A percentile compares a stretch with the other conserved stretches of the same genome.
Conservation (phyloP, 441 rosid genomes). For the Gossypium laxum region DNA sequence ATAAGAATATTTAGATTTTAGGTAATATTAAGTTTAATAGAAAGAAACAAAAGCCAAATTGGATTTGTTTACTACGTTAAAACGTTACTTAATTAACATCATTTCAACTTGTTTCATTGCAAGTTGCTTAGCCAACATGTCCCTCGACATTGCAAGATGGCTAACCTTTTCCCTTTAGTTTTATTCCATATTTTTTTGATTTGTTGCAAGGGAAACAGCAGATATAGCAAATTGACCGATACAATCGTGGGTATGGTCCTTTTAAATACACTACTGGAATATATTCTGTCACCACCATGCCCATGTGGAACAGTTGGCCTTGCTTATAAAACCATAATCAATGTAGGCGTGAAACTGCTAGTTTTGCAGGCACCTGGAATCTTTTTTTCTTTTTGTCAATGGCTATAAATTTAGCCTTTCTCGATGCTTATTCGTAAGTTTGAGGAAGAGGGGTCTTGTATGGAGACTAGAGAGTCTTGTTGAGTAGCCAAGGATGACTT, state of each 20-base stretch:
- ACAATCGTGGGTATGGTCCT: not conserved
- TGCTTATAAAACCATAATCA: not conserved
- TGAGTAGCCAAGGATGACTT: slow-evolving; percentile 54
- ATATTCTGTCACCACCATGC: not conserved
- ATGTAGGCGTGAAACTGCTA: not conserved
- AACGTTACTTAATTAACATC: not conserved
- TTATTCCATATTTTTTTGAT: not conserved
- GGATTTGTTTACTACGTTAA: not conserved
- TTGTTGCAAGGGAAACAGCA: not conserved
- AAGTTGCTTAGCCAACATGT: not conserved
- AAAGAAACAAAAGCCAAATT: not conserved
- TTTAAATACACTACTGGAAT: not conserved
- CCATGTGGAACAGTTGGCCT: not conserved
- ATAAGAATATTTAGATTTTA: too few species aligned
- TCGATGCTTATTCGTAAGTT: not conserved
- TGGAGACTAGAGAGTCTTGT: slow-evolving; percentile 30
- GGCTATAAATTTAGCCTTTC: slow-evolving; percentile 30
- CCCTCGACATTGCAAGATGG: not conserved
- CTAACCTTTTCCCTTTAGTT: not conserved
- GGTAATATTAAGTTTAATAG: too few species aligned
- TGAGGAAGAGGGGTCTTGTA: slow-evolving; percentile 38
- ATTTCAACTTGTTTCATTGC: not conserved
- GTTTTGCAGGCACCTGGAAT: not conserved
- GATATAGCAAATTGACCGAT: not conserved
- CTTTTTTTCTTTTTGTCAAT: slow-evolving; percentile 15